Evolutionary conservation across 768 basidiomycete species (phyloP).

Genomic region (Cystofilobasidium ferigula): DNA sequence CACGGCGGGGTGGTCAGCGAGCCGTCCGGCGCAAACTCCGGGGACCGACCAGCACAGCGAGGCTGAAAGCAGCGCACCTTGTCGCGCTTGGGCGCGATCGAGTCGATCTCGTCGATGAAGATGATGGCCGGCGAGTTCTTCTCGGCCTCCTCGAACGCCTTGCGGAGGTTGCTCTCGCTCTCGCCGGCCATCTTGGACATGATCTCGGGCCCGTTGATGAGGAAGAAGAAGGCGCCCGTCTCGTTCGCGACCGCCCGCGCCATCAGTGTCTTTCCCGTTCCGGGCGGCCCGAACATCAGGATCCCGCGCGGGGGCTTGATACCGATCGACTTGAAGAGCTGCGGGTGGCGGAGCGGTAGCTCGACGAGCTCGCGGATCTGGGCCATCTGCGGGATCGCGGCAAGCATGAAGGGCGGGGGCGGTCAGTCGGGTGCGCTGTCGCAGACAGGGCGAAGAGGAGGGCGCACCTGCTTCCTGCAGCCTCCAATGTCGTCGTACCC

Average conservation of each 20-base stretch:
- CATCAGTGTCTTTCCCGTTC: constrained; percentile 99
- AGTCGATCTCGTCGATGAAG: constrained; percentile 99
- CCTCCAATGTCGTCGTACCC: constrained; percentile 99
- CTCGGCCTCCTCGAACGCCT: constrained; percentile 99
- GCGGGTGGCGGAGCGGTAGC: constrained; percentile 91
- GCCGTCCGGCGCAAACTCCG: background rate
- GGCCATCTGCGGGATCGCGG: constrained; percentile 19
- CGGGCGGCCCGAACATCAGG: constrained; percentile 95
- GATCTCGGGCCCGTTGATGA: constrained; percentile 99
- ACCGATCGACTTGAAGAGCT: constrained; percentile 99
- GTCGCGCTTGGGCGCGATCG: constrained; percentile 98
- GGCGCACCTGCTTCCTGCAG: constrained; percentile 72
- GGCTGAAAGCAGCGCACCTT: constrained; percentile 49
- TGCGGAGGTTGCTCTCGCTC: constrained; percentile 89
- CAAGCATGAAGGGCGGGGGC: background rate
- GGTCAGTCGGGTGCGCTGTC: background rate
- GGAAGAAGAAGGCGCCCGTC: constrained; percentile 99
- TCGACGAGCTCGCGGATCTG: constrained; percentile 94
- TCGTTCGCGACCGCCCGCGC: constrained; percentile 98
- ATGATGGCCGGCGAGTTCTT: constrained; percentile 99
- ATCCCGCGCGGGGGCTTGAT: constrained; percentile 99
- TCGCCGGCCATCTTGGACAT: constrained; percentile 99
- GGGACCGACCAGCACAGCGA: background rate
- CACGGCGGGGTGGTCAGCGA: background rate
- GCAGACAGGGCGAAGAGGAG: background rate